Conservation (phyloP, 345 rosid species). For the Eucalyptus regnans region DNA sequence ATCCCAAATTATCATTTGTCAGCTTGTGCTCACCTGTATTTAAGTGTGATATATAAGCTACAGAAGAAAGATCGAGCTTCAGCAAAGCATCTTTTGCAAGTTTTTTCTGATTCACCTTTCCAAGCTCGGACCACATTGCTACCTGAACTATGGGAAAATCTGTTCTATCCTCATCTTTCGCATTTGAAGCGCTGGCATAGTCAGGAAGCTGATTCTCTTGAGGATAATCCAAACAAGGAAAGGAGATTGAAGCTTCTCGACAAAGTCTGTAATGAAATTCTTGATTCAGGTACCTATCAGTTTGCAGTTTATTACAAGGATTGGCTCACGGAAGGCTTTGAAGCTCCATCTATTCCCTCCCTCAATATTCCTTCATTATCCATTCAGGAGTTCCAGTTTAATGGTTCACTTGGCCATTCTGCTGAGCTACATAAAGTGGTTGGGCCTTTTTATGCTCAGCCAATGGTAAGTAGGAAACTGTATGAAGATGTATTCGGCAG, state of each 20-base stretch:
- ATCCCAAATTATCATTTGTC: constrained; percentile 35
- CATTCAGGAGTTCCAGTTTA: constrained; percentile 2
- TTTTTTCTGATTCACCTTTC: constrained; percentile 46
- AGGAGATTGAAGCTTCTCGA: constrained; percentile 42
- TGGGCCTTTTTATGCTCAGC: constrained; percentile 23
- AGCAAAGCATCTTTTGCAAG: constrained; percentile 51
- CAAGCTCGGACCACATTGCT: constrained; percentile 34
- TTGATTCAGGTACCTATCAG: constrained; percentile 48
- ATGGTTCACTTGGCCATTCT: constrained; percentile 14
- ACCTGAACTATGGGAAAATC: constrained; percentile 44
- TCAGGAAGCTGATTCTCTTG: constrained; percentile 38
- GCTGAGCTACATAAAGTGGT: constrained; percentile 15
- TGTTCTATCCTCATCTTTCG: constrained; percentile 56
- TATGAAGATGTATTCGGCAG: constrained; percentile 28
- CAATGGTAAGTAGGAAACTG: constrained; percentile 44
- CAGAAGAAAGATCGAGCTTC: constrained; percentile 47
- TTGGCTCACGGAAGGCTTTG: constrained; percentile 48
- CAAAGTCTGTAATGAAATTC: constrained; percentile 35
- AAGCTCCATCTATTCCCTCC: constrained; percentile 42
- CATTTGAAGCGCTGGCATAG: constrained; percentile 45
- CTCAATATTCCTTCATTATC: constrained; percentile 29
- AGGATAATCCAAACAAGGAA: constrained; percentile 8
- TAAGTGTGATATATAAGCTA: constrained; percentile 40
- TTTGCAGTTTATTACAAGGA: constrained; percentile 58
- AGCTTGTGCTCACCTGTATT: constrained; percentile 52